A percentile compares a stretch with the other conserved stretches of the same genome.
These are phyloP conservation scores for Pelargonium cotyledonis DNA, from an alignment of 441 rosid genomes.

Conservation along the genomic window DNA sequence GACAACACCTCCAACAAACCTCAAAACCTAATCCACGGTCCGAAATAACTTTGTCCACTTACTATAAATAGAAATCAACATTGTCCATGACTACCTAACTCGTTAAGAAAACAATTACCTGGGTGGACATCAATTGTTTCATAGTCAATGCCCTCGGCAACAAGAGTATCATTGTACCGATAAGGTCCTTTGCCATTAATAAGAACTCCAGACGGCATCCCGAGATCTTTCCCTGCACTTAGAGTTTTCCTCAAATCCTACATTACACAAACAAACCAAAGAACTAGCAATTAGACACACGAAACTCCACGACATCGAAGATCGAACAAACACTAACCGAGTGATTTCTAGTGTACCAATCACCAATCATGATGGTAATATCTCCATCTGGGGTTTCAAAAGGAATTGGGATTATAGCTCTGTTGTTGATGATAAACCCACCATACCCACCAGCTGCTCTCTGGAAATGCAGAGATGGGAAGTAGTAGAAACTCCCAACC, in stretches of 20 bases:
- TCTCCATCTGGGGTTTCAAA: conserved; percentile 71
- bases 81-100: no score
- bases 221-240: neutral
- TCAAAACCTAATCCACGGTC: no score
- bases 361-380: conserved; percentile 76
- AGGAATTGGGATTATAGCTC: conserved; percentile 82
- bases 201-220: neutral
- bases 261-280: neutral
- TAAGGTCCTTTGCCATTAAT: neutral
- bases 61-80: no score
- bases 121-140: neutral
- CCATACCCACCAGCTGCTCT: conserved; percentile 5
- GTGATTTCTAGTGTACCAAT: conserved; percentile 77
- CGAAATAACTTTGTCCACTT: no score
- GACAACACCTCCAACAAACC: neutral
- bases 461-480: conserved; percentile 7
- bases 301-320: neutral
- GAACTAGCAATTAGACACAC: neutral
- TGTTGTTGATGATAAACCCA: conserved; percentile 59
- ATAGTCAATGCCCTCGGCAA: neutral
- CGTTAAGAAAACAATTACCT: neutral
- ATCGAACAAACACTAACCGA: conserved; percentile 39
- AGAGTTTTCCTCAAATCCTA: neutral
- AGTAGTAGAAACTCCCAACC: neutral
- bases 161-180: neutral